Percentiles rank a stretch among this genome's conserved stretches.
phyloP scores from a whole-genome alignment of 306 rosid genomes.

The Vigna hirtella region DNA sequence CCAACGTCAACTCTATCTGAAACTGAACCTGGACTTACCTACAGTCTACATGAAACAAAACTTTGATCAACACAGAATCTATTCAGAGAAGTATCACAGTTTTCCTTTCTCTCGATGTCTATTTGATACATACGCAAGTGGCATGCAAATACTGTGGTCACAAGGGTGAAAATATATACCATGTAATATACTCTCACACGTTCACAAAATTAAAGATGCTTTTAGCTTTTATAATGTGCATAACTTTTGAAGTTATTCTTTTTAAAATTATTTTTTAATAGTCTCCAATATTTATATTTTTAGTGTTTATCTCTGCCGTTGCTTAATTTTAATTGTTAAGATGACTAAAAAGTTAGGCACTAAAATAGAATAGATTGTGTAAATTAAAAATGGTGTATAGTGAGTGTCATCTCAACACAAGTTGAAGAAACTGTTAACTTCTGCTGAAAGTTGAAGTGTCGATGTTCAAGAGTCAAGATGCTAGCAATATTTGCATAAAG shows the following conservation, averaged over 20 bases:
- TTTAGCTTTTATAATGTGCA: not conserved
- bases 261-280: not conserved
- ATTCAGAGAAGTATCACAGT: slow-evolving; percentile 1
- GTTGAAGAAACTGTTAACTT: not conserved
- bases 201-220: not conserved
- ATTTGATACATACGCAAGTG: not conserved
- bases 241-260: not conserved
- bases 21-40: slow-evolving; percentile 37
- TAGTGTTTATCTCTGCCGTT: not conserved
- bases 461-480: not conserved
- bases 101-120: not conserved
- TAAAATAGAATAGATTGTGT: not conserved
- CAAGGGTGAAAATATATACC: not conserved
- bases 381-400: not conserved
- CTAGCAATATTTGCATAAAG: not conserved
- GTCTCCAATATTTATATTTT: not conserved
- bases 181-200: not conserved
- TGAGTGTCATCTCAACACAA: not conserved
- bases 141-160: not conserved
- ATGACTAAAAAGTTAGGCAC: not conserved
- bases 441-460: not conserved
- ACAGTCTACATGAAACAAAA: not conserved
- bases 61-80: slow-evolving; percentile 8
- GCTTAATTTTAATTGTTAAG: not conserved
- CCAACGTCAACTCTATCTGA: not conserved